These are phyloP conservation scores for Podospora sp. DNA, from an alignment of 495 filamentous ascomycete species.

Conservation along the genomic window DNA sequence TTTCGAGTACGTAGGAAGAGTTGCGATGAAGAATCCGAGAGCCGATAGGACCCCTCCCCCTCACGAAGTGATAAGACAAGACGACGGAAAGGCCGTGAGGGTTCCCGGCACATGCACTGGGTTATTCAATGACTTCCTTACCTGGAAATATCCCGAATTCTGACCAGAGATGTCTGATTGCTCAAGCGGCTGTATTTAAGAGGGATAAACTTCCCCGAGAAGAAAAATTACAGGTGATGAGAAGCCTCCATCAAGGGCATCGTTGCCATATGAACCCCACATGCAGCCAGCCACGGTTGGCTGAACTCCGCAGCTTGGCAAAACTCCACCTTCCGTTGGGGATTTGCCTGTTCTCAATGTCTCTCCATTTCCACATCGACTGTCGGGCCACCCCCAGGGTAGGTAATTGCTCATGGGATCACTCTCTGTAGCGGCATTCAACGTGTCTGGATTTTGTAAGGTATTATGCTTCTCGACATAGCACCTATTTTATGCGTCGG, in stretches of 20 bases:
- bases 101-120: neutral
- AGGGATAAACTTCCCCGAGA: neutral
- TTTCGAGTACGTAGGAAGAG: neutral
- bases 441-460: no score
- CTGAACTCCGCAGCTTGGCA: conserved; percentile 7
- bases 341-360: neutral
- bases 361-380: neutral
- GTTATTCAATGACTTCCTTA: neutral
- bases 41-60: neutral
- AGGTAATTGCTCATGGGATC: no score
- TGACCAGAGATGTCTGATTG: neutral
- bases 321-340: conserved; percentile 2
- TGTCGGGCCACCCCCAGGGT: no score
- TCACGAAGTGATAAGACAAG: neutral
- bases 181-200: neutral
- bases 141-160: neutral
- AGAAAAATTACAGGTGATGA: neutral
- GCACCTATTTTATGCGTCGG: no score
- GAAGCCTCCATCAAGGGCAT: neutral
- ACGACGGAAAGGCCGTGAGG: neutral
- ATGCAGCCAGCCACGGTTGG: neutral
- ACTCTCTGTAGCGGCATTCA: no score
- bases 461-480: no score
- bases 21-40: neutral
- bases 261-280: neutral